Evolutionary conservation across 441 rosid species (phyloP).

Genomic region (Viola pubescens): DNA sequence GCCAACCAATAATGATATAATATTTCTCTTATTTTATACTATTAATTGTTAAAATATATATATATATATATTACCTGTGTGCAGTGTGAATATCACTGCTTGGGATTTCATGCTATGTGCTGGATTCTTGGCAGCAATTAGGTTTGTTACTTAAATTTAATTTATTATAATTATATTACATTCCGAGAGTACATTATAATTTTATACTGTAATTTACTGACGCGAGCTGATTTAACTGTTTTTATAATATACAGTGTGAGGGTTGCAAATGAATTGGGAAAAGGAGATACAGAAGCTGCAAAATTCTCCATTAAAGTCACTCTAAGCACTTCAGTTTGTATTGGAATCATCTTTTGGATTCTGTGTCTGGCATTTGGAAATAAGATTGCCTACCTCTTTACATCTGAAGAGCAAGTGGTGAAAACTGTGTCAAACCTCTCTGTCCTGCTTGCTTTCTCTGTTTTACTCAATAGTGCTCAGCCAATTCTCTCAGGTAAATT

Average conservation of each 20-base stretch:
- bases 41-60: background rate
- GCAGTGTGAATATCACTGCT: conserved; percentile 39
- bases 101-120: conserved; percentile 52
- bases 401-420: conserved; percentile 34
- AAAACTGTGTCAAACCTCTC: conserved; percentile 39
- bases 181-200: background rate
- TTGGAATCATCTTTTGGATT: conserved; percentile 36
- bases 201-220: background rate
- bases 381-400: conserved; percentile 36
- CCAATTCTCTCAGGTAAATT: conserved; percentile 47
- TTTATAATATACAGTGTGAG: conserved; percentile 34
- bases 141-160: conserved; percentile 24
- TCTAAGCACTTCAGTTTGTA: conserved; percentile 24
- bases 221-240: background rate
- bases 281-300: conserved; percentile 49
- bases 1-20: background rate
- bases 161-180: too few relatives aligned
- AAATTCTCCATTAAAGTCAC: conserved; percentile 46
- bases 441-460: conserved; percentile 44
- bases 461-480: conserved; percentile 55
- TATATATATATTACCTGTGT: background rate
- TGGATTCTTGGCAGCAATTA: conserved; percentile 47
- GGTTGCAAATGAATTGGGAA: conserved; percentile 70
- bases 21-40: background rate
- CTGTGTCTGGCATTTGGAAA: conserved; percentile 38